Percentiles rank a stretch among this genome's conserved stretches.
Evolutionary conservation across 202 grass and related monocot genomes (phyloP).

Genomic region (Sporobolus alterniflorus): DNA sequence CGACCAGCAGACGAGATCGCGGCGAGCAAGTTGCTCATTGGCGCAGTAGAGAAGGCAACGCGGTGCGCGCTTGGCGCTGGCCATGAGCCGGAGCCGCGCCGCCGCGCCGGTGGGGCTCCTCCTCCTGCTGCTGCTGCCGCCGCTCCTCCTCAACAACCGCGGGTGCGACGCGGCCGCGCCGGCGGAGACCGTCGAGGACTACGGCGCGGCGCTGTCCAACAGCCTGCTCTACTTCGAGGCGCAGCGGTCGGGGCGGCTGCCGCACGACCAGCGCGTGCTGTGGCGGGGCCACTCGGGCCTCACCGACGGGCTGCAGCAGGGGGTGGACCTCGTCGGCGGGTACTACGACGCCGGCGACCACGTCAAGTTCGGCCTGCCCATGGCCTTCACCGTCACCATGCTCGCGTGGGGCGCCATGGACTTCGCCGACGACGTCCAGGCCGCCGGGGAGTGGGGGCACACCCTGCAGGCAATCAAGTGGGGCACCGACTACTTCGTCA

Average conservation of each 20-base stretch:
- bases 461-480: conserved; percentile 79
- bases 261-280: conserved; percentile 68
- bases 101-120: not conserved
- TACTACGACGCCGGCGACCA: conserved; percentile 96
- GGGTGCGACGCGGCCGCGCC: not conserved
- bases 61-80: conserved; percentile 30
- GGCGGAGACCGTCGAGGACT: conserved; percentile 22
- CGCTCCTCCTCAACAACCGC: not conserved
- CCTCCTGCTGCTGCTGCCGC: not conserved
- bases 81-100: conserved; percentile 44
- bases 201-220: conserved; percentile 68
- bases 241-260: conserved; percentile 81
- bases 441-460: conserved; percentile 67
- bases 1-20: no score
- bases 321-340: conserved; percentile 86
- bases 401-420: conserved; percentile 82
- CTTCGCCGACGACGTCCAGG: conserved; percentile 62
- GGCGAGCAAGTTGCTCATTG: no score
- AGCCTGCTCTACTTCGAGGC: conserved; percentile 95
- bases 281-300: conserved; percentile 90
- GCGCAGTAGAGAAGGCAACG: not conserved
- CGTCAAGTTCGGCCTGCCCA: conserved; percentile 95
- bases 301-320: conserved; percentile 90
- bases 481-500: conserved; percentile 72
- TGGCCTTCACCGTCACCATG: conserved; percentile 98